phyloP scores from a whole-genome alignment of 2,329 filamentous ascomycete genomes.

The Plenodomus tracheiphilus region DNA sequence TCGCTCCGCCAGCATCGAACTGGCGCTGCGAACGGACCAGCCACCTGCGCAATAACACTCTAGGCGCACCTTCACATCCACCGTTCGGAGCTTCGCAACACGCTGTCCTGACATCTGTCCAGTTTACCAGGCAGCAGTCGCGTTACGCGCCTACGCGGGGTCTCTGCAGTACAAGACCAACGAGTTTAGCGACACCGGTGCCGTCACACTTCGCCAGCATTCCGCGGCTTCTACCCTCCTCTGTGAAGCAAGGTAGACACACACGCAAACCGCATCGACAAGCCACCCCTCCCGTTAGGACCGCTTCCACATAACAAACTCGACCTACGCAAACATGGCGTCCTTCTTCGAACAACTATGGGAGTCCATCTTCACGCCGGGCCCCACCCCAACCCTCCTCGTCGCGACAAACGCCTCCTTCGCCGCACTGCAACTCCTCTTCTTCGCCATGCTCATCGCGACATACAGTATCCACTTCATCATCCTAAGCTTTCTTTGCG shows the following conservation, averaged over 20 bases:
- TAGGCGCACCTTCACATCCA: neutral
- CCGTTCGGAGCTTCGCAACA: conserved; percentile 3
- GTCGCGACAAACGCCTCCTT: conserved; percentile 90
- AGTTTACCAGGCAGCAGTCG: conserved; percentile 7
- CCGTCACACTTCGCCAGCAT: neutral
- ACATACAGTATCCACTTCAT: conserved; percentile 90
- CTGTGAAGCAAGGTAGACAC: neutral
- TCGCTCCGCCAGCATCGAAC: neutral
- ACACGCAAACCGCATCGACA: neutral
- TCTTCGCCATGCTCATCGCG: conserved; percentile 73
- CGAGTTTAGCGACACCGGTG: neutral
- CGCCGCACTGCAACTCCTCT: conserved; percentile 77
- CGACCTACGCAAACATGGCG: conserved; percentile 36
- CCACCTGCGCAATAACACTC: neutral
- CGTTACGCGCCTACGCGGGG: neutral
- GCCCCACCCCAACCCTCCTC: conserved; percentile 83
- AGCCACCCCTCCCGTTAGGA: neutral
- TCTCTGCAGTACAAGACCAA: neutral
- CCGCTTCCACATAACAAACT: neutral
- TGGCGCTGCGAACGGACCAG: neutral
- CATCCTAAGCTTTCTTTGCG: conserved; percentile 77
- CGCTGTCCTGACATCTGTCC: conserved; percentile 3
- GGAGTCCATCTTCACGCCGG: conserved; percentile 91
- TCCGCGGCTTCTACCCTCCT: neutral
- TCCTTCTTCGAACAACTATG: conserved; percentile 75